Conservation (phyloP, 1,284 basidiomycete species). For the Trichosporon faecale region DNA sequence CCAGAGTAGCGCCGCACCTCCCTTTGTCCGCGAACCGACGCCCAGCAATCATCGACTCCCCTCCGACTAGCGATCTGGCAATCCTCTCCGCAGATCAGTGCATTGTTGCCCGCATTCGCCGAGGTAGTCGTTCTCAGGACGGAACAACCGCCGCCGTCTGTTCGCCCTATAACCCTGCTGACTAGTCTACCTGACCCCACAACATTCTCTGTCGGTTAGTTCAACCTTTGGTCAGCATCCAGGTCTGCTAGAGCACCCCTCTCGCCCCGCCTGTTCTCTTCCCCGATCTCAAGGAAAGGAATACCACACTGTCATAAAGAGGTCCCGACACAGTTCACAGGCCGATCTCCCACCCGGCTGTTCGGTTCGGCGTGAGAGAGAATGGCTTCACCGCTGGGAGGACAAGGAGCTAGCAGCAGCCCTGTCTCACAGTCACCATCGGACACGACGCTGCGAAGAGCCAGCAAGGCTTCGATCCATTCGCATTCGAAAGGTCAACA, state of each 20-base stretch:
- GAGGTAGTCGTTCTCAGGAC: not conserved
- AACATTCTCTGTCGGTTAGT: not conserved
- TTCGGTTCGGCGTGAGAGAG: slow-evolving; percentile 6
- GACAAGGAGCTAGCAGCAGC: slow-evolving; percentile 5
- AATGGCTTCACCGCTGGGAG: slow-evolving; percentile 7
- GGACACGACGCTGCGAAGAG: slow-evolving; percentile 5
- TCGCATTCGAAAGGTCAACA: not conserved
- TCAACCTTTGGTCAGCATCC: not conserved
- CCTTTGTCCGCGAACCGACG: not conserved
- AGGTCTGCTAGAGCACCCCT: not conserved
- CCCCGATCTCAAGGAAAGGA: not conserved
- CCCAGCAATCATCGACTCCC: not conserved
- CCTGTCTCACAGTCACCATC: slow-evolving; percentile 10
- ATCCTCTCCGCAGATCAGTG: not conserved
- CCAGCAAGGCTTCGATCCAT: not conserved
- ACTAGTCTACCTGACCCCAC: not conserved
- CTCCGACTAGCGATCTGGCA: not conserved
- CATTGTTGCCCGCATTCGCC: not conserved
- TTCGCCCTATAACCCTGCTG: not conserved
- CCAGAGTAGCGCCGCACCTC: not conserved
- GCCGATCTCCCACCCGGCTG: slow-evolving; percentile 1
- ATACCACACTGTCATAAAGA: not conserved
- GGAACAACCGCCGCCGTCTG: not conserved
- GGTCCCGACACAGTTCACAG: not conserved
- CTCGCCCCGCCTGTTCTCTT: not conserved